phyloP scores from a whole-genome alignment of 768 basidiomycete genomes.

The Kwoniella sp. region DNA sequence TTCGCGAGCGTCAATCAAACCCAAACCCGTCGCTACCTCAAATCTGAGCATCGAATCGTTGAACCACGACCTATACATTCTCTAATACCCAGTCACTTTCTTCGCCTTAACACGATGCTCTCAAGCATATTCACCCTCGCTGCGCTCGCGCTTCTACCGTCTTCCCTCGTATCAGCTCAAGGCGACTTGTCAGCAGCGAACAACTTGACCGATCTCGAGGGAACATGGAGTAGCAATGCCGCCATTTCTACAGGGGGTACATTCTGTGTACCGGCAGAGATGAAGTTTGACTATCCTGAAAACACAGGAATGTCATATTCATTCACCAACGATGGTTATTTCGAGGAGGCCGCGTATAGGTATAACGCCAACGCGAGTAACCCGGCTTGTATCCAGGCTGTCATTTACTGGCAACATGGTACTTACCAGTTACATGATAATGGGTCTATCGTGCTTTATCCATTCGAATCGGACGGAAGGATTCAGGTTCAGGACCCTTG shows the following conservation, averaged over 20 bases:
- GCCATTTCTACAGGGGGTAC: slow-evolving; percentile 74
- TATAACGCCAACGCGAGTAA: slow-evolving; percentile 80
- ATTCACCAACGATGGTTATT: slow-evolving; percentile 75
- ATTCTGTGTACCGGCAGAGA: slow-evolving; percentile 81
- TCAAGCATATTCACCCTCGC: slow-evolving; percentile 15
- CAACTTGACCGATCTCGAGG: slow-evolving; percentile 71
- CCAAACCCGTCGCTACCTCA: no score
- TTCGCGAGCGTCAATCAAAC: no score
- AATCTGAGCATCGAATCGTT: no score
- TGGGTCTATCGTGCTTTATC: slow-evolving; percentile 74
- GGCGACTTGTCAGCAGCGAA: slow-evolving; percentile 49
- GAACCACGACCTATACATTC: no score
- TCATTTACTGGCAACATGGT: slow-evolving; percentile 89
- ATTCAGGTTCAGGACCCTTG: slow-evolving; percentile 96
- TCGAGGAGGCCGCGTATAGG: slow-evolving; percentile 87
- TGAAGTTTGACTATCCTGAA: slow-evolving; percentile 77
- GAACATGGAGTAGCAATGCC: slow-evolving; percentile 81
- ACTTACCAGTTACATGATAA: slow-evolving; percentile 68
- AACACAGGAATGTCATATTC: slow-evolving; percentile 86
- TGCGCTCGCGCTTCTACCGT: not conserved
- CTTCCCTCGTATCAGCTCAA: slow-evolving; percentile 26
- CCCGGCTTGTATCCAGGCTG: slow-evolving; percentile 86
- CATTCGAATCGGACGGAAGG: slow-evolving; percentile 77
- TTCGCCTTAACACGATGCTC: slow-evolving; percentile 24
- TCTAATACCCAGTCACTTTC: no score